Evolutionary conservation across 169 alveolate species (phyloP).

Genomic region (Amoebophrya sp.): DNA sequence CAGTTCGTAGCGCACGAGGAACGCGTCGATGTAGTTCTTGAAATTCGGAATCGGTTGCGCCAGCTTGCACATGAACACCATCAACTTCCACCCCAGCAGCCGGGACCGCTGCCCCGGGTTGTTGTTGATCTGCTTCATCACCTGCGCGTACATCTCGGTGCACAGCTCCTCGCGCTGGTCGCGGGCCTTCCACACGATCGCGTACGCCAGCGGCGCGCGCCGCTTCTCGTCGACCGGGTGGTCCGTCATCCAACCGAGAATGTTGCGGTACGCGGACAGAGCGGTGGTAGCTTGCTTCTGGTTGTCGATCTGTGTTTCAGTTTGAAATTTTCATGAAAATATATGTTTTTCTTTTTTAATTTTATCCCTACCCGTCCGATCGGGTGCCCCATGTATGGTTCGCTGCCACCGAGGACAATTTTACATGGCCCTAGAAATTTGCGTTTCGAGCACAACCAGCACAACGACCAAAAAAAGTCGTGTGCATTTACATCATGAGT

Average conservation of each 20-base stretch:
- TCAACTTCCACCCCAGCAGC: neutral
- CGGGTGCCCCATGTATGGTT: too few species aligned
- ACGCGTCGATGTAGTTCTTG: neutral
- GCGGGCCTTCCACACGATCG: neutral
- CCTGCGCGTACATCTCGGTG: constrained; percentile 11
- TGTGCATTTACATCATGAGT: too few species aligned
- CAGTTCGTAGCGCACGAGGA: neutral
- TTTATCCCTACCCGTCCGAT: too few species aligned
- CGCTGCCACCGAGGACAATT: too few species aligned
- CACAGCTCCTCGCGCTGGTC: constrained; percentile 3
- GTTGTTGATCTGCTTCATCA: neutral
- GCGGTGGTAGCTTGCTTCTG: neutral
- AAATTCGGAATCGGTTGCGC: neutral
- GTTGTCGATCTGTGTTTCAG: too few species aligned
- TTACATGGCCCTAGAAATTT: too few species aligned
- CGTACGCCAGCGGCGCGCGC: neutral
- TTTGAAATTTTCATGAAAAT: too few species aligned
- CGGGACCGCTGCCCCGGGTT: neutral
- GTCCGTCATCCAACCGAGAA: constrained; percentile 13
- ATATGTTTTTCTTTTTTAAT: too few species aligned
- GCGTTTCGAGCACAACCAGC: too few species aligned
- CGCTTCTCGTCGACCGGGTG: constrained; percentile 2
- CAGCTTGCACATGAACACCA: constrained; percentile 7
- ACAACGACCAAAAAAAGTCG: too few species aligned
- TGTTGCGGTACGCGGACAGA: neutral